Conservation (phyloP, 108 stramenopile species). For the Halocafeteria seosinensis region DNA sequence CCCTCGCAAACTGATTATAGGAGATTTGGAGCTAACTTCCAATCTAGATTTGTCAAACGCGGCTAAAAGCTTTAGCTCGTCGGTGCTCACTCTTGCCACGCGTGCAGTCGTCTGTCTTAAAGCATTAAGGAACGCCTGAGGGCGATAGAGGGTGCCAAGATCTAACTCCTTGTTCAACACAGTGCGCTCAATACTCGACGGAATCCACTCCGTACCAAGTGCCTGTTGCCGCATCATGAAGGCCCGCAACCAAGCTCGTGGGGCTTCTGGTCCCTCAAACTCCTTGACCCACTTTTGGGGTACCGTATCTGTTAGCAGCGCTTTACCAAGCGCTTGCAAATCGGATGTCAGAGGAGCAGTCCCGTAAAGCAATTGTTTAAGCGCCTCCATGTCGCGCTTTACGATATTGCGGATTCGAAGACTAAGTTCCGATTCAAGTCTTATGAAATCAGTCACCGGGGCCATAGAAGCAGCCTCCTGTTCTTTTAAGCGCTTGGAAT, state of each 20-base stretch:
- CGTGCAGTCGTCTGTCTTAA: not conserved
- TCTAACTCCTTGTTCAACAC: not conserved
- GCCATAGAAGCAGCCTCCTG: too few species aligned
- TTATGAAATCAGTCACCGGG: not conserved
- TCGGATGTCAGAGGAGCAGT: not conserved
- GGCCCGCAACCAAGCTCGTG: not conserved
- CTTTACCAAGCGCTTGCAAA: not conserved
- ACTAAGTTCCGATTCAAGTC: not conserved
- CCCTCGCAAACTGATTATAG: not conserved
- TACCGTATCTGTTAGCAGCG: not conserved
- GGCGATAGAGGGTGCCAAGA: not conserved
- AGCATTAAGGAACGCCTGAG: not conserved
- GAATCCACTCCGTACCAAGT: not conserved
- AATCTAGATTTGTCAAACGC: not conserved
- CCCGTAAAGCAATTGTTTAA: not conserved
- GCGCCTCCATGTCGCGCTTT: not conserved
- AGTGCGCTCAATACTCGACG: not conserved
- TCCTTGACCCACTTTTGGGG: not conserved
- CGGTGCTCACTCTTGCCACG: not conserved
- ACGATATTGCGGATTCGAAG: not conserved
- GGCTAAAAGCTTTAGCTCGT: not conserved
- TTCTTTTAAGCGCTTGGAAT: not conserved
- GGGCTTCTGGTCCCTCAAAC: not conserved
- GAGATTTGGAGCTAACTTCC: not conserved
- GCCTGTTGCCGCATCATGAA: not conserved